Base-by-base conservation (phyloP, 306 rosid species). In the Geum urbanum region DNA sequence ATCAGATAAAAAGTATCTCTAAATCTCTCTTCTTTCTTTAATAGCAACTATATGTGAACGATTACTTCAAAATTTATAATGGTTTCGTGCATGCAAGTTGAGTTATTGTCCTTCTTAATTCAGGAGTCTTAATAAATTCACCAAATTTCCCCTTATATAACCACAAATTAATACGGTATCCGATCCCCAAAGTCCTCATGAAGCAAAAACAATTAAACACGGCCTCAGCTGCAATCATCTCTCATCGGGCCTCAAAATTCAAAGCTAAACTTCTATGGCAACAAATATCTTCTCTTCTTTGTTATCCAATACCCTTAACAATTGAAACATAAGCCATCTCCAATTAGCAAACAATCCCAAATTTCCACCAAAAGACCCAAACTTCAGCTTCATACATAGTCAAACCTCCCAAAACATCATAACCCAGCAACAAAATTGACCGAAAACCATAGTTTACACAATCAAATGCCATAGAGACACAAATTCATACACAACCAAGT, bases 281-380 rank as follows among this genome's bases (percentile, higher is more conserved):
- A 63, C 2, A 41, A 4, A 39, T 8, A 8, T 22, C 24, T 51
- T 18, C 53, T 27, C 18, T 24, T 15, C 24, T 24, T 7, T 24
- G 8, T 27, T 16, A 35, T 47, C 51, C 18, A 2, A 43, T 52
- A 27, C 18, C 5, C 59, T 20, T 19, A 66, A 67, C 52, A 60
- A 0, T 22, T 37, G 51, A 41, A 66, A 44, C 3, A 44, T 39
- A 4, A 43, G 1, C 67, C 50, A 71, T 32, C 54, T 18, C 39
- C 43, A 39, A 6, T 24, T 8, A 60, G 20, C 35, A 20, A 52
- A 51, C 3, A 60, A 52, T 24, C 50, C 35, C 52, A 56, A 48
- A 61, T 62, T 69, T 50, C 56, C 24, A 20, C 47, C 44, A 50
- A 57, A 57, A 77, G 0, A n/a, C 19, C 43, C 19, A 78, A 63